Evolutionary conservation across 2,329 filamentous ascomycete genomes (phyloP), one percentile per base, ranked within the genome.

Genomic region (Xylariaceae sp.): DNA sequence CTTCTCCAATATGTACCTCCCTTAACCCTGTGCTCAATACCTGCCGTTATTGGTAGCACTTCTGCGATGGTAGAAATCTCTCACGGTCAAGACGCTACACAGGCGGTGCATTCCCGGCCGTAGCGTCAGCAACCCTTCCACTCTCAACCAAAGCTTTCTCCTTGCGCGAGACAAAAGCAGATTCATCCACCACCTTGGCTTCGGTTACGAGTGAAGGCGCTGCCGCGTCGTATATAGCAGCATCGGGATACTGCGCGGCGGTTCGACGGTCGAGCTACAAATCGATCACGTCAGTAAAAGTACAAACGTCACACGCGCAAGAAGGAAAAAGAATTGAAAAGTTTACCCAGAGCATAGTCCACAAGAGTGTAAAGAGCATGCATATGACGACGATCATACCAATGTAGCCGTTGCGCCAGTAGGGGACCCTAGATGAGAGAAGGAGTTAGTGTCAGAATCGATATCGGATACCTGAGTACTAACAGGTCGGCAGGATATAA

Each of bases 401-500:
- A 16, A 64, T 57, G 16, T 50, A 58, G 2, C 62, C 62, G 19
- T 60, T 62, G 34, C 50, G 51, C 61, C 68, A 70, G 39, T 70
- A 69, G 3, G 67, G 66, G 0, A 65, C 66, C 43, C 71, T 64
- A 4, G 57, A 59, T n/a, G n/a, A n/a, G n/a, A n/a, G n/a, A n/a
- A n/a, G n/a, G n/a, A n/a, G n/a, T n/a, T n/a, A n/a, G n/a, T n/a
- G n/a, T n/a, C n/a, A n/a, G n/a, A n/a, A n/a, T n/a, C n/a, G n/a
- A n/a, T n/a, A n/a, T n/a, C n/a, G n/a, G n/a, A n/a, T n/a, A n/a
- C n/a, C n/a, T n/a, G n/a, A n/a, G n/a, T n/a, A n/a, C n/a, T n/a
- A n/a, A n/a, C n/a, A n/a, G n/a, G n/a, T n/a, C n/a, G 1, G 66
- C 66, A 11, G 64, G 56, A 33, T 71, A 71, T 7, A 72, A 47